Evolutionary conservation across 1,284 basidiomycete species (phyloP), one percentile per base, ranked within the genome.

Genomic region (Golubevia sp.): DNA sequence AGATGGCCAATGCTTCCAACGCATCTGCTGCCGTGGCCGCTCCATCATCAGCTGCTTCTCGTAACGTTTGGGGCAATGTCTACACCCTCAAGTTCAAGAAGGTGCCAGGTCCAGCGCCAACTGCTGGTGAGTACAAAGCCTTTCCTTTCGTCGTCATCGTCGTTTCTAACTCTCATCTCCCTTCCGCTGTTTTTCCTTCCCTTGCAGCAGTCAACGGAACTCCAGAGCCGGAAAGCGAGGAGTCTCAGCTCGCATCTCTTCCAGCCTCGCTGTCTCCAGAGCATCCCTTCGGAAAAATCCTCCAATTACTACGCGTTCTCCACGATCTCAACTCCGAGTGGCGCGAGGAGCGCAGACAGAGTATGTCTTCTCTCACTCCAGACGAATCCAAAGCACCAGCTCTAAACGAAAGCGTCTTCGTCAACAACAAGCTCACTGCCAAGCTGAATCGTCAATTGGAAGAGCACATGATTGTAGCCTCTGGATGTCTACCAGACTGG

Each of bases 401-500:
- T 34, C 63, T 80, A 26, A 26, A 30, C 48, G 71, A 76, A 30
- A 61, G 66, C 20, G 61, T 62, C 2, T 80, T 81, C 51, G 71
- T 81, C 63, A 83, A 83, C 69, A 79, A 77, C 66, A 77, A 77
- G 61, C 71, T 83, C 49, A 81, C 80, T 7, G 80, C 80, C 54
- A 81, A 83, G 66, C 74, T 83, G 21, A 79, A 76, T 38, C 76
- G 79, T 49, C 80, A 83, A 65, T 69, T 83, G 8, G 71, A 80
- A 49, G 80, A 83, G 68, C 79, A 78, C n/a, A 71, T 83, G 67
- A 74, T 83, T 15, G 74, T 81, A 15, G 79, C 76, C 5, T 79
- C 77, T 34, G 64, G 62, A 2, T 78, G 74, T 59, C 60, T 82
- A 63, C 79, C 80, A 1, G 68, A 58, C 0, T 83, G 80, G 80